Percentiles rank a stretch among this genome's conserved stretches.
These are phyloP conservation scores for Starmerella floricola DNA, from an alignment of 805 yeast species.

Conservation along the genomic window DNA sequence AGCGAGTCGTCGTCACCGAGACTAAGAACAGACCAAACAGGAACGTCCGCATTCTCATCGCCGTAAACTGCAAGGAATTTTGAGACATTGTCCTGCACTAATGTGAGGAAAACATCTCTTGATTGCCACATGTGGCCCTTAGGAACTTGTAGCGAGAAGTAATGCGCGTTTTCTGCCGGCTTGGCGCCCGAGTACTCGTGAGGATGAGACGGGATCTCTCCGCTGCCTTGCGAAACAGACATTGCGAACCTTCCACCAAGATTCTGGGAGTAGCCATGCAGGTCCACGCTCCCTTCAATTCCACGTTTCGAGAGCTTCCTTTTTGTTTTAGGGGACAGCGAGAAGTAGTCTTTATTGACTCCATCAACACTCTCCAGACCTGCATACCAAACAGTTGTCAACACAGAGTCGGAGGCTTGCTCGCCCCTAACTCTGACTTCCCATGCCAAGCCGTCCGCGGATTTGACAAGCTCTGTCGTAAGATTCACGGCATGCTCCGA, in stretches of 20 bases:
- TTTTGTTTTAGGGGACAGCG: conserved; percentile 20
- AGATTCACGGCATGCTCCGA: conserved; percentile 48
- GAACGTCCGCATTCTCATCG: conserved; percentile 28
- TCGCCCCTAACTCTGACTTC: conserved; percentile 57
- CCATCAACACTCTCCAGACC: conserved; percentile 51
- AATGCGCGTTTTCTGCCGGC: conserved; percentile 40
- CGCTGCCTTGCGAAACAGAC: conserved; percentile 41
- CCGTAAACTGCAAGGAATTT: conserved; percentile 31
- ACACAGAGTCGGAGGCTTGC: conserved; percentile 36
- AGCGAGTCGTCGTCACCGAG: conserved; percentile 48
- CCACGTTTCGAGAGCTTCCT: conserved; percentile 22
- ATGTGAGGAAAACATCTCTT: conserved; percentile 55
- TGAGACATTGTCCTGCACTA: conserved; percentile 59
- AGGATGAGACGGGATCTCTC: conserved; percentile 34
- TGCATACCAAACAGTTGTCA: conserved; percentile 65
- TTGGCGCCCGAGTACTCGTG: conserved; percentile 36
- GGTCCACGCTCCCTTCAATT: conserved; percentile 29
- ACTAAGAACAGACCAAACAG: conserved; percentile 36
- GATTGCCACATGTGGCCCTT: conserved; percentile 66
- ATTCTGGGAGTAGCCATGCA: conserved; percentile 48
- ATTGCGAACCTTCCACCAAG: conserved; percentile 60
- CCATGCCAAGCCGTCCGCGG: conserved; percentile 63
- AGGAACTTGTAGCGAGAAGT: conserved; percentile 58
- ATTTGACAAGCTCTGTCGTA: conserved; percentile 64
- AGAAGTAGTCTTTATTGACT: conserved; percentile 24